Percentiles rank a stretch among this genome's conserved stretches.
These are phyloP conservation scores for Volvariella surrecta DNA, from an alignment of 1,284 basidiomycete species.

Conservation along the genomic window DNA sequence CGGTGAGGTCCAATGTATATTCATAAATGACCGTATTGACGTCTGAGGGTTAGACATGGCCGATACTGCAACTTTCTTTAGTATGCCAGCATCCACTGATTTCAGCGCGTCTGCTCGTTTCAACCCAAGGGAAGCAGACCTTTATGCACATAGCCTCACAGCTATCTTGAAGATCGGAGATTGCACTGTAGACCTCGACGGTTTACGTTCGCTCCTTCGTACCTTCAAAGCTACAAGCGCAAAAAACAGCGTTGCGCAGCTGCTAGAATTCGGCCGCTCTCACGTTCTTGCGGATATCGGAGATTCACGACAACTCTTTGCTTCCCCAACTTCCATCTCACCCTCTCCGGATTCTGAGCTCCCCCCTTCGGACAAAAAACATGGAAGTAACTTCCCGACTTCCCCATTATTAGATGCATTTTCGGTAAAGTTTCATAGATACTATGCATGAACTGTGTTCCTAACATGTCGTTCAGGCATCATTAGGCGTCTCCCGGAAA, in stretches of 20 bases:
- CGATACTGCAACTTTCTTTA: conserved; percentile 20
- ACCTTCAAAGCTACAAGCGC: too few species aligned
- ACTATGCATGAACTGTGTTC: neutral
- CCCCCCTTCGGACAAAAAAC: too few species aligned
- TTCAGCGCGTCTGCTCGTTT: conserved; percentile 44
- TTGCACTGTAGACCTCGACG: conserved; percentile 31
- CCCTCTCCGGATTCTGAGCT: too few species aligned
- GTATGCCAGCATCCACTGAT: conserved; percentile 35
- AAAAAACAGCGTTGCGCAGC: too few species aligned
- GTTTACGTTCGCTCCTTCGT: neutral
- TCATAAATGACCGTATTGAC: neutral
- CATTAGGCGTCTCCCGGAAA: too few species aligned
- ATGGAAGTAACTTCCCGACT: conserved; percentile 11
- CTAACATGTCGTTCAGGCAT: too few species aligned
- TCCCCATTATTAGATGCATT: conserved; percentile 37
- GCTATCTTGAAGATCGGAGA: conserved; percentile 36
- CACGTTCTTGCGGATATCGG: too few species aligned
- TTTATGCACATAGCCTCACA: conserved; percentile 49
- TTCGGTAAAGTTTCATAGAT: conserved; percentile 29
- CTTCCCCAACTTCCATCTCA: too few species aligned
- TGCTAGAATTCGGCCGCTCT: too few species aligned
- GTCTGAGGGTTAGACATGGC: neutral
- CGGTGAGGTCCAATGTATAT: conserved; percentile 18
- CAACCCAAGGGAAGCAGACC: conserved; percentile 44
- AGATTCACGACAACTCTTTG: too few species aligned